Conservation (phyloP, 331 rosid genomes). For the Stylosanthes scabra region DNA sequence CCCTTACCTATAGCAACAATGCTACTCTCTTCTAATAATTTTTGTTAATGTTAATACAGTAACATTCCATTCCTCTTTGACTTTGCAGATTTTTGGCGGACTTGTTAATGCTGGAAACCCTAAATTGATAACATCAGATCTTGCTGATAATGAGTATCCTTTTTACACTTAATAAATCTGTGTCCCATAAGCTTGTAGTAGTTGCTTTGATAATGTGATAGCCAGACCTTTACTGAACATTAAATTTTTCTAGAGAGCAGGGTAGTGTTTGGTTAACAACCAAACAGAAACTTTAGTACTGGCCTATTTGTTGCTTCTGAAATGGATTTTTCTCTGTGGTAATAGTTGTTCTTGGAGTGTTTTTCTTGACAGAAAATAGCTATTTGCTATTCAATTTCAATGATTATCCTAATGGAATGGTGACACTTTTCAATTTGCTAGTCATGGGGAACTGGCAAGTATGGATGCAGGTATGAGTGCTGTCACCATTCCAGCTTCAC, state of each 20-base stretch:
- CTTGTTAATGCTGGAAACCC: constrained; percentile 84
- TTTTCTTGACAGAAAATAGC: constrained; percentile 80
- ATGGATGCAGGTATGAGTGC: constrained; percentile 80
- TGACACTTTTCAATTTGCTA: constrained; percentile 94
- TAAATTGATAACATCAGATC: constrained; percentile 67
- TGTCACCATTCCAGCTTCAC: constrained; percentile 22
- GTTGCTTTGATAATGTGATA: constrained; percentile 28
- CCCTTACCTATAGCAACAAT: constrained; percentile 11
- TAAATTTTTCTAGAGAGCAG: background rate
- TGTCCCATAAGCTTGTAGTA: constrained; percentile 23
- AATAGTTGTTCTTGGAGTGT: constrained; percentile 34
- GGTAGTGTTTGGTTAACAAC: constrained; percentile 28
- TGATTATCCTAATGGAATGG: constrained; percentile 98
- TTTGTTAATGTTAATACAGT: constrained; percentile 23
- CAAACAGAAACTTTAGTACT: constrained; percentile 12
- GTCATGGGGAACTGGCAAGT: constrained; percentile 83
- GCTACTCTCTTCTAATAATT: constrained; percentile 17
- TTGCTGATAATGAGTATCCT: constrained; percentile 89
- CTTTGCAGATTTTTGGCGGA: constrained; percentile 83
- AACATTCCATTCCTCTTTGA: constrained; percentile 26
- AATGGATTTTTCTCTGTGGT: constrained; percentile 28
- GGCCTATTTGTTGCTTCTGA: constrained; percentile 24
- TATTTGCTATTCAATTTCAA: constrained; percentile 91
- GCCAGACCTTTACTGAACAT: constrained; percentile 4
- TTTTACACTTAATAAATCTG: constrained; percentile 34